phyloP scores from a whole-genome alignment of 2,329 filamentous ascomycete genomes.

The Pleomassaria siparia region DNA sequence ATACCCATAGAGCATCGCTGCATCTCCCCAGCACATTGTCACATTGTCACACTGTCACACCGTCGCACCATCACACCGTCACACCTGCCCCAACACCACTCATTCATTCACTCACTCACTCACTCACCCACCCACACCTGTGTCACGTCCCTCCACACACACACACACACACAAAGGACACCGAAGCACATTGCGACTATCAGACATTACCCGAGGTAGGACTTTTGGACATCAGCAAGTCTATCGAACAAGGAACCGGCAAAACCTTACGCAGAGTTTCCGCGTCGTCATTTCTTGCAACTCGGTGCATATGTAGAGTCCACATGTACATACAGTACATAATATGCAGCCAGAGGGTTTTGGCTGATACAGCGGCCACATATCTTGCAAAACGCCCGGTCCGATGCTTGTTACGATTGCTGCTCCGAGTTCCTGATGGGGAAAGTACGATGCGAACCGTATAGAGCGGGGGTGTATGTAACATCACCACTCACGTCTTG shows the following conservation, averaged over 20 bases:
- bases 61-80: conserved; percentile 1
- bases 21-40: not conserved
- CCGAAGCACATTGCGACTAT: not conserved
- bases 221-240: no score
- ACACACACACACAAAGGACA: not conserved
- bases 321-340: not conserved
- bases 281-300: not conserved
- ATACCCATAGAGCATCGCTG: not conserved
- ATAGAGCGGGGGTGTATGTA: no score
- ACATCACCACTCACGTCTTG: not conserved
- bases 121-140: not conserved
- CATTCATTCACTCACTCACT: not conserved
- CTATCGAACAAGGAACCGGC: no score
- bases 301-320: not conserved
- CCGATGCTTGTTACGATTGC: no score
- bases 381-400: conserved; percentile 3
- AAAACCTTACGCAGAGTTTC: not conserved
- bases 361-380: conserved; percentile 5
- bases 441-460: not conserved
- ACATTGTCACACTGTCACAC: not conserved
- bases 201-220: not conserved
- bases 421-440: conserved; percentile 4
- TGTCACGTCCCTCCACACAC: not conserved
- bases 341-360: conserved; percentile 1
- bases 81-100: conserved; percentile 1